Evolutionary conservation across 306 rosid species (phyloP).

Genomic region (Dryas alaskensis): DNA sequence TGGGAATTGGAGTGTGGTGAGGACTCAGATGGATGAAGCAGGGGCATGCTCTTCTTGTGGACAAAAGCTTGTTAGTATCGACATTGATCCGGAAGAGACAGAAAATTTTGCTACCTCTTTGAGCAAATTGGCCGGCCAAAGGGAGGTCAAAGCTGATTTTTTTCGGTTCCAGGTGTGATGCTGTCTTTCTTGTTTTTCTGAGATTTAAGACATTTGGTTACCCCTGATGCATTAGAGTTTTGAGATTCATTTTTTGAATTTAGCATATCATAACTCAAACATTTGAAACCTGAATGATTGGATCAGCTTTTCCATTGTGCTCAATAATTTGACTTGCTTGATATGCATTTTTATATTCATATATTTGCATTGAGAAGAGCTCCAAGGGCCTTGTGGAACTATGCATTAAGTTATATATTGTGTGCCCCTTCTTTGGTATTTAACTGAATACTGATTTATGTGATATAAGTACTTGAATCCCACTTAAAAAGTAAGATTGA

Average conservation of each 20-base stretch:
- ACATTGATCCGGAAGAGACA: constrained; percentile 81
- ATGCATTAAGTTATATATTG: background rate
- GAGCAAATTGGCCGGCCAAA: constrained; percentile 59
- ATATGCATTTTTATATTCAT: background rate
- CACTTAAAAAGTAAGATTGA: background rate
- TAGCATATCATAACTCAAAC: background rate
- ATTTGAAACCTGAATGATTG: background rate
- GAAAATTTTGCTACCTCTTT: constrained; percentile 69
- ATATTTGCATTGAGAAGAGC: background rate
- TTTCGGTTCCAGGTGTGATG: constrained; percentile 59
- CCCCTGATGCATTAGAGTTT: background rate
- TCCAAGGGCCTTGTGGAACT: background rate
- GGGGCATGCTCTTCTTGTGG: constrained; percentile 62
- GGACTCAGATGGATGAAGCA: constrained; percentile 55
- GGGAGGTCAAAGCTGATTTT: constrained; percentile 53
- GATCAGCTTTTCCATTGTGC: background rate
- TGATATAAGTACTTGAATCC: background rate
- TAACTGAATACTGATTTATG: background rate
- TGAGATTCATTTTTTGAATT: background rate
- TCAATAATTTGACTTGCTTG: constrained; percentile 12
- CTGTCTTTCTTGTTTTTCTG: constrained; percentile 21
- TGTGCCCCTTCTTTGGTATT: background rate
- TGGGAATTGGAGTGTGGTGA: constrained; percentile 71
- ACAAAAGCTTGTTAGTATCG: constrained; percentile 76
- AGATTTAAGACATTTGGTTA: background rate